phyloP scores from a whole-genome alignment of 1,284 basidiomycete genomes.

The Cutaneotrichosporon sp. region DNA sequence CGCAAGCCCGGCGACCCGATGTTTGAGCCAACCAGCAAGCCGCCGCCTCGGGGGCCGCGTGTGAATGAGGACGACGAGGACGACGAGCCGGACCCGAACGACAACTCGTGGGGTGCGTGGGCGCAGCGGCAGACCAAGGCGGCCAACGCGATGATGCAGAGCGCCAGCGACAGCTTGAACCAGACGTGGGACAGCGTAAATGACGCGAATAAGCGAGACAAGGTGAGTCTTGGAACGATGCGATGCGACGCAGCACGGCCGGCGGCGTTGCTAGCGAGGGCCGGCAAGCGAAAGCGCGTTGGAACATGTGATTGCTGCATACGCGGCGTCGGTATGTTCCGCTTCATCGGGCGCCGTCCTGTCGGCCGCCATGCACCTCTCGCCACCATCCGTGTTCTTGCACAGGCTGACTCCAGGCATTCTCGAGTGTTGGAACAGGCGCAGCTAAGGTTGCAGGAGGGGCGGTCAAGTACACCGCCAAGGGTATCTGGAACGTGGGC shows the following conservation, averaged over 20 bases:
- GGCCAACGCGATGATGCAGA: conserved; percentile 1
- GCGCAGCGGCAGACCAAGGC: conserved; percentile 4
- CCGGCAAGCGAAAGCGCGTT: no score
- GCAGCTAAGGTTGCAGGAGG: conserved; percentile 19
- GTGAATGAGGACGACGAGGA: background rate
- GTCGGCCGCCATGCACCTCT: no score
- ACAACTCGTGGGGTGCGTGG: conserved; percentile 13
- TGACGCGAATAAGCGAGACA: conserved; percentile 8
- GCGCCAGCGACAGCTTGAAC: background rate
- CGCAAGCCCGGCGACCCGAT: conserved; percentile 7
- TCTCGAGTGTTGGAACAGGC: conserved; percentile 11
- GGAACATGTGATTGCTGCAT: no score
- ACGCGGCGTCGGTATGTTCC: no score
- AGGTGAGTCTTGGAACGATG: conserved; percentile 7
- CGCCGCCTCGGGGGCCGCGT: background rate
- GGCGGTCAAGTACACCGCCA: conserved; percentile 20
- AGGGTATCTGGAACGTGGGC: conserved; percentile 23
- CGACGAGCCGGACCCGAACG: background rate
- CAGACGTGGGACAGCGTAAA: conserved; percentile 4
- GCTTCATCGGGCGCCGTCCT: no score
- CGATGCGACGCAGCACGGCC: no score
- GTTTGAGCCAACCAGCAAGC: background rate
- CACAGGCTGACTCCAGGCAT: conserved; percentile 19
- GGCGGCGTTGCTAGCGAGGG: no score
- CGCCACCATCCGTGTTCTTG: background rate